A percentile compares a stretch with the other conserved stretches of the same genome.
Conservation (phyloP, 257 asterid genomes). For the Knoxia roxburghii region DNA sequence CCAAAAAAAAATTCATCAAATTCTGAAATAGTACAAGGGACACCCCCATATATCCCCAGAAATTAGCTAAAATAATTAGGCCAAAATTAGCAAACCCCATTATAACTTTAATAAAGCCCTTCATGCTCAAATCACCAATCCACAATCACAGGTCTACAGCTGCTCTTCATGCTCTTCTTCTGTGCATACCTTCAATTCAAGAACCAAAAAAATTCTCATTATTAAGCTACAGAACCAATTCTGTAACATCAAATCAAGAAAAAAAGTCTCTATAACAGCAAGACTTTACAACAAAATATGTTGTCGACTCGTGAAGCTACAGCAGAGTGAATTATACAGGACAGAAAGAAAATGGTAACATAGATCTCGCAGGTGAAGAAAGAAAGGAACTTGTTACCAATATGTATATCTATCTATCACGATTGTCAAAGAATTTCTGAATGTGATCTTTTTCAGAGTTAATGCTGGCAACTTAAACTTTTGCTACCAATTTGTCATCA, state of each 20-base stretch:
- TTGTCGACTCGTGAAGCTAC: neutral
- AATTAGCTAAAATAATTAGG: no score
- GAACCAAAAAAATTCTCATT: neutral
- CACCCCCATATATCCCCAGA: no score
- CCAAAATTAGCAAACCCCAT: no score
- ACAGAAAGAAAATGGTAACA: neutral
- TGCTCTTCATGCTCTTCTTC: neutral
- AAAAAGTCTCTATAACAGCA: neutral
- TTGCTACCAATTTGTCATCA: no score
- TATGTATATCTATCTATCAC: neutral
- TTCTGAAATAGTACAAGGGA: no score
- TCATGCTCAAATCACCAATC: no score
- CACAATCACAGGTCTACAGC: neutral
- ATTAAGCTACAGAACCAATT: neutral
- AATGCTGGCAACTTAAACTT: no score
- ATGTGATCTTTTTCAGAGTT: no score
- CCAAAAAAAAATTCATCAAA: no score
- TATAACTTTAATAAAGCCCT: no score
- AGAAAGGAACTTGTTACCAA: neutral
- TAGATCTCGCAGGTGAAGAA: neutral
- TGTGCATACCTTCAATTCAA: neutral
- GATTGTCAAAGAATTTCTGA: neutral
- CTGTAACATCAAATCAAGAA: neutral
- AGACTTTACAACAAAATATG: neutral
- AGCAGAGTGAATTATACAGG: neutral